Base-by-base conservation (phyloP, 805 yeast species). In the Lachancea mirantina region DNA sequence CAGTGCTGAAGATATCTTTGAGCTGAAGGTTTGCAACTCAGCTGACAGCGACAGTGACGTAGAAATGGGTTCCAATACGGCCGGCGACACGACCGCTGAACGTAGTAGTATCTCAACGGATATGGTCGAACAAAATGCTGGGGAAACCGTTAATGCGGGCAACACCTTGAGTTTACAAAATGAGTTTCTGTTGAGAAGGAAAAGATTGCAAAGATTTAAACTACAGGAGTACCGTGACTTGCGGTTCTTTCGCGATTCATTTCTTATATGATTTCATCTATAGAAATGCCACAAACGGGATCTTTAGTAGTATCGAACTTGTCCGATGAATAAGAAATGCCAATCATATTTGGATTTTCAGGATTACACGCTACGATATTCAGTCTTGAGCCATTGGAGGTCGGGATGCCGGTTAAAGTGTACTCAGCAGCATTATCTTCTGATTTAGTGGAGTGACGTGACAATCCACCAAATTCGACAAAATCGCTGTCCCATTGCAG, bases 391-490 rank as follows among this genome's bases (percentile, higher is more conserved):
- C 14, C 19, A 15, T 13, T 5, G 30, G 28, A 15, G 26, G 28
- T 3, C n/a, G 13, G 13, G 11, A 16, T 26, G 16, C 19, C n/a
- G 3, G 10, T 15, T 6, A 10, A 8, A 3, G 34, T 25, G 3
- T 32, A 34, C n/a, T 2, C 18, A 17, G 25, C 10, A 17, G 21
- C 32, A 2, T 15, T 29, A 11, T 23, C 29, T 8, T 4, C 11
- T 19, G 18, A 21, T 17, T 30, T 13, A 23, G n/a, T 4, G n/a
- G 21, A 14, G 17, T 14, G 8, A 14, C 29, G 35, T 8, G 28
- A 35, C 7, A 50, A 28, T 1, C 56, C 59, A 2, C 59, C 61
- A 34, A 51, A 52, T 30, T 53, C 59, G 5, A 52, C 36, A 4
- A 46, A 13, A 19, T 44, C 43, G 19, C 41, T 37, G 3, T 34